Evolutionary conservation across 192 early-diverging fungal genomes (phyloP).

Genomic region (Entomortierella beljakovae): DNA sequence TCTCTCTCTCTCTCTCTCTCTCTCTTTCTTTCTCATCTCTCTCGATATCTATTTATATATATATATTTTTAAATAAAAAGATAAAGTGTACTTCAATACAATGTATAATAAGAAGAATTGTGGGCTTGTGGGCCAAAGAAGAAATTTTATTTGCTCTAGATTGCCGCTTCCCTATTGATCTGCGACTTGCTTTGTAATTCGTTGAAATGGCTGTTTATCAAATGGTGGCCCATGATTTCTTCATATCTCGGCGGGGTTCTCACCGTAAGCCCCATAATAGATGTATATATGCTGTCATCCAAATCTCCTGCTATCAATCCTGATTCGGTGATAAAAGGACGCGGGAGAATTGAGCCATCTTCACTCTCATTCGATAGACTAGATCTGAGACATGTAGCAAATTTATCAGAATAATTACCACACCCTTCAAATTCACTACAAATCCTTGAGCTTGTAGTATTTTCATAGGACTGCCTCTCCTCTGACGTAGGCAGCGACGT

Average conservation of each 20-base stretch:
- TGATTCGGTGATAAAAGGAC: neutral
- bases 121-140: too few species aligned
- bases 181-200: neutral
- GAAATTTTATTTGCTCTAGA: neutral
- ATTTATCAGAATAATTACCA: neutral
- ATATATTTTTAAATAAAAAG: too few species aligned
- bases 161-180: neutral
- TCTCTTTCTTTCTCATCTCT: too few species aligned
- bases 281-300: neutral
- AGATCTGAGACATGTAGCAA: neutral
- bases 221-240: neutral
- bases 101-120: too few species aligned
- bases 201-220: neutral
- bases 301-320: neutral
- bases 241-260: slow-evolving; percentile 20
- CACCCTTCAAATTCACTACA: neutral
- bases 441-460: slow-evolving; percentile 1
- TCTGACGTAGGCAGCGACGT: slow-evolving; percentile 5
- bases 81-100: too few species aligned
- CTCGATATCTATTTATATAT: too few species aligned
- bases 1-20: too few species aligned
- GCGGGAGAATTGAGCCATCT: neutral
- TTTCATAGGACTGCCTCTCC: slow-evolving; percentile 10
- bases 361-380: neutral
- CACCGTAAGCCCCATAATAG: neutral